These are phyloP conservation scores for Cladosporium oxysporum DNA, from an alignment of 2,329 filamentous ascomycete genomes.

Conservation along the genomic window DNA sequence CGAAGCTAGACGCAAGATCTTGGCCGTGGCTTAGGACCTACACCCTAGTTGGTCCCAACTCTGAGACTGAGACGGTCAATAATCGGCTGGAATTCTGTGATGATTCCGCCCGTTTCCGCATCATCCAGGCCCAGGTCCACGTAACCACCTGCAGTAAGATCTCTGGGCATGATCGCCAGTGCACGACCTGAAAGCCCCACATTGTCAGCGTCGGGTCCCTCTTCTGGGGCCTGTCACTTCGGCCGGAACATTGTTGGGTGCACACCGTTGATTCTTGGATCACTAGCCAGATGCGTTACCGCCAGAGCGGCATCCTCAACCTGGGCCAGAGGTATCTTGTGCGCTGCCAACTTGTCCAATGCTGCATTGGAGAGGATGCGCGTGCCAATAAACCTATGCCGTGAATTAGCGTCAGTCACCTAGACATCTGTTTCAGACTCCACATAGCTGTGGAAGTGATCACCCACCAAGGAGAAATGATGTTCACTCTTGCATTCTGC, in stretches of 20 bases:
- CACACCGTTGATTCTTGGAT: conserved; percentile 28
- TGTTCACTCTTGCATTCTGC: conserved; percentile 50
- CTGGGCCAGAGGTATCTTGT: conserved; percentile 27
- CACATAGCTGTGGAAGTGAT: not conserved
- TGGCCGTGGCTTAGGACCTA: not conserved
- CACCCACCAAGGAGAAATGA: conserved; percentile 35
- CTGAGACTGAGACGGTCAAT: not conserved
- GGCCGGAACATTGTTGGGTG: not conserved
- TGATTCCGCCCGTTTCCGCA: not conserved
- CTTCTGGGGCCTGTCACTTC: conserved; percentile 1
- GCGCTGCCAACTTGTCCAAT: conserved; percentile 21
- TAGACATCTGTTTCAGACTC: not conserved
- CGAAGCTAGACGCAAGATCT: not conserved
- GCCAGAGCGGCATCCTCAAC: conserved; percentile 30
- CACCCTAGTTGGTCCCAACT: not conserved
- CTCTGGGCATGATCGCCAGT: conserved; percentile 26
- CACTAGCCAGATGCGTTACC: conserved; percentile 28
- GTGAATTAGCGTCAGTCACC: not conserved
- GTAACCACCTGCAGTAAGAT: conserved; percentile 24
- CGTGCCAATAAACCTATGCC: conserved; percentile 30
- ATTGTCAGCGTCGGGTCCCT: not conserved
- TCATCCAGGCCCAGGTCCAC: conserved; percentile 27
- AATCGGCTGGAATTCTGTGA: not conserved
- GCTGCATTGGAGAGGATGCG: conserved; percentile 28
- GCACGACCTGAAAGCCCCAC: conserved; percentile 26